Evolutionary conservation across 352 stramenopile genomes (phyloP).

Genomic region (Plasmopara halstedii): DNA sequence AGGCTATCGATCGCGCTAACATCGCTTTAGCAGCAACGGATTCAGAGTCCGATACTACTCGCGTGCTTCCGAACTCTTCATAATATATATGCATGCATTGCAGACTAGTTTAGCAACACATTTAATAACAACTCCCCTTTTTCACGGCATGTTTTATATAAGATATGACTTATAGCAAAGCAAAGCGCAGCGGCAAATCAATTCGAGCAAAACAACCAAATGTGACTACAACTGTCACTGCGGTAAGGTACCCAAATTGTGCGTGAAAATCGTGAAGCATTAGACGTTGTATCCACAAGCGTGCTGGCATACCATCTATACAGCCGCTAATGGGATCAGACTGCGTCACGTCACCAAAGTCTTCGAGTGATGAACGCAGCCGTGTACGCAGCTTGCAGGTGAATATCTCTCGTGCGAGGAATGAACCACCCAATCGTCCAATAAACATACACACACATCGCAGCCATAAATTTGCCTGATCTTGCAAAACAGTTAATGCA

Average conservation of each 20-base stretch:
- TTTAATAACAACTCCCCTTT: conserved; percentile 8
- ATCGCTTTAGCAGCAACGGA: conserved; percentile 20
- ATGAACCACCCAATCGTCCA: conserved; percentile 57
- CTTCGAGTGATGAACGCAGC: conserved; percentile 29
- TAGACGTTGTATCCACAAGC: conserved; percentile 76
- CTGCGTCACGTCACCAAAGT: conserved; percentile 9
- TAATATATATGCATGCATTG: conserved; percentile 19
- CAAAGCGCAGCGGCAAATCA: conserved; percentile 67
- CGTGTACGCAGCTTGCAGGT: conserved; percentile 67
- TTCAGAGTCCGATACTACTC: conserved; percentile 1
- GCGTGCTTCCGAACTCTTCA: conserved; percentile 1
- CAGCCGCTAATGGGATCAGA: conserved; percentile 21
- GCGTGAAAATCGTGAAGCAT: conserved; percentile 82
- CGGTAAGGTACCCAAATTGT: conserved; percentile 83
- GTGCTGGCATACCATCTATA: conserved; percentile 61
- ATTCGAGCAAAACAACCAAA: conserved; percentile 81
- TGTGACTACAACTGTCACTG: conserved; percentile 73
- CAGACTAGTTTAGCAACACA: conserved; percentile 17
- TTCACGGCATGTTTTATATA: conserved; percentile 1
- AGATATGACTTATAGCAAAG: conserved; percentile 34
- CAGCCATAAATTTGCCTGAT: conserved; percentile 75
- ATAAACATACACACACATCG: conserved; percentile 83
- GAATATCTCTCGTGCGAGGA: conserved; percentile 80
- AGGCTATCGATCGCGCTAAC: conserved; percentile 26
- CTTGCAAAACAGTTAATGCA: conserved; percentile 49